Conservation (phyloP, 2,329 filamentous ascomycete species). For the Nectriaceae sp. region DNA sequence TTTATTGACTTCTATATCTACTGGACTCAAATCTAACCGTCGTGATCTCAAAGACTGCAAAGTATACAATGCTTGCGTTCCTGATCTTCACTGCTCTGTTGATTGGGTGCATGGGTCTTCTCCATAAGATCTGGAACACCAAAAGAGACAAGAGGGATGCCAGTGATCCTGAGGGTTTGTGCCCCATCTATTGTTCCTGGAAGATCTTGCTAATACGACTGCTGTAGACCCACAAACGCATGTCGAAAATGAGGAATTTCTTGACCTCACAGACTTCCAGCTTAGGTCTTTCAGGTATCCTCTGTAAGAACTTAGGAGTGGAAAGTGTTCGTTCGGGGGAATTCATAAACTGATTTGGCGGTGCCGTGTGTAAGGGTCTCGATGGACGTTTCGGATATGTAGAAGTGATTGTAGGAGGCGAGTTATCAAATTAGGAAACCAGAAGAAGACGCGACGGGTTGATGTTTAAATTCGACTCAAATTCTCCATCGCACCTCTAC, state of each 20-base stretch:
- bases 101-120: constrained; percentile 1
- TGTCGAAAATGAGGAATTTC: constrained; percentile 8
- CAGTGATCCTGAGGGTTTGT: constrained; percentile 1
- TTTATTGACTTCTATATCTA: neutral
- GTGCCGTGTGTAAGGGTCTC: no score
- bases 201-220: neutral
- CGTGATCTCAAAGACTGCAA: constrained; percentile 3
- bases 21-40: neutral
- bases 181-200: neutral
- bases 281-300: constrained; percentile 8
- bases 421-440: neutral
- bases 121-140: constrained; percentile 7
- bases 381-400: neutral
- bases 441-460: neutral
- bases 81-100: constrained; percentile 1
- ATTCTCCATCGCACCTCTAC: neutral
- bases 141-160: neutral
- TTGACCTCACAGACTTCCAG: constrained; percentile 7
- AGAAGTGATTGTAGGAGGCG: neutral
- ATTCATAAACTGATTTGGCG: no score
- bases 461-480: neutral
- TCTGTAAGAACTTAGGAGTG: constrained; percentile 1
- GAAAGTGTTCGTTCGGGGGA: no score
- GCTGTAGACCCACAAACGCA: neutral
- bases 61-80: constrained; percentile 11